Evolutionary conservation across 768 basidiomycete species (phyloP).

Genomic region (Lentinula guzmanii): DNA sequence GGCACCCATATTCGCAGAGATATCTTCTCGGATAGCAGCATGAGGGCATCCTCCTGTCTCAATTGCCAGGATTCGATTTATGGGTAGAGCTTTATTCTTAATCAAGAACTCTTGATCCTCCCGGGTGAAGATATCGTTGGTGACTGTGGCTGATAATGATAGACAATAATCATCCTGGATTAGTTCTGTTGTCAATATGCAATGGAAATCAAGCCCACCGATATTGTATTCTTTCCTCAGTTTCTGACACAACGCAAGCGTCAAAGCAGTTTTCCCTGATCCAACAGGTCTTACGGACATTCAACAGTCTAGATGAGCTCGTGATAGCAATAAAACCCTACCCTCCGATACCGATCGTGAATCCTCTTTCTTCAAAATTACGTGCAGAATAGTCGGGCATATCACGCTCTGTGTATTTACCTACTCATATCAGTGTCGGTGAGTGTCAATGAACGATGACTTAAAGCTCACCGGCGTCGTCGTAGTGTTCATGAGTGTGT

Average conservation of each 20-base stretch:
- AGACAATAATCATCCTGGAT: neutral
- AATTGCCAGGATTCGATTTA: slow-evolving; percentile 86
- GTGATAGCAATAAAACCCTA: slow-evolving; percentile 28
- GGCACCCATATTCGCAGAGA: slow-evolving; percentile 94
- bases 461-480: slow-evolving; percentile 64
- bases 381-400: slow-evolving; percentile 80
- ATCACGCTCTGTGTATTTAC: slow-evolving; percentile 89
- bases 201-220: slow-evolving; percentile 40
- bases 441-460: neutral
- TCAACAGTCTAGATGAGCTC: neutral
- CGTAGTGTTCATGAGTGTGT: slow-evolving; percentile 91
- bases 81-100: slow-evolving; percentile 80
- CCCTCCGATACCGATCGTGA: slow-evolving; percentile 99
- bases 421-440: slow-evolving; percentile 30
- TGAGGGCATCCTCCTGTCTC: slow-evolving; percentile 99
- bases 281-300: slow-evolving; percentile 76
- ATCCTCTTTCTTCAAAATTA: slow-evolving; percentile 89
- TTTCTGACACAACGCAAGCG: slow-evolving; percentile 80
- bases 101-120: slow-evolving; percentile 99
- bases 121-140: slow-evolving; percentile 99
- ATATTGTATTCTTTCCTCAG: slow-evolving; percentile 86
- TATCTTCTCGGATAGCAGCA: slow-evolving; percentile 97
- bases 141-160: slow-evolving; percentile 69
- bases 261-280: slow-evolving; percentile 94
- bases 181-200: neutral